Evolutionary conservation across 768 basidiomycete genomes (phyloP).

Genomic region (Boletus coccyginus): DNA sequence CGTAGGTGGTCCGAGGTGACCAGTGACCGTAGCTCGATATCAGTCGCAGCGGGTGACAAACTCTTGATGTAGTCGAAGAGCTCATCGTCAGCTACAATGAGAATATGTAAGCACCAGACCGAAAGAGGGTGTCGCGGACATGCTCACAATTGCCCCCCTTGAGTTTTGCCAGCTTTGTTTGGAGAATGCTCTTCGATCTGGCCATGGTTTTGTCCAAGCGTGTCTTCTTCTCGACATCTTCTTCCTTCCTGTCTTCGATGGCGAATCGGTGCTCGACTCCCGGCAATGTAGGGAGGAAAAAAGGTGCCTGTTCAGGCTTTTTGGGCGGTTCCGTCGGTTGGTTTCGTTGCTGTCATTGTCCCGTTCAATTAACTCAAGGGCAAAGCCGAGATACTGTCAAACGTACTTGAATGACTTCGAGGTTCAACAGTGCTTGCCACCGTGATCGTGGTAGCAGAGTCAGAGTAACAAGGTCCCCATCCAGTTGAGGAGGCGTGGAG

Average conservation of each 20-base stretch:
- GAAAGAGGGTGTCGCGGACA: not conserved
- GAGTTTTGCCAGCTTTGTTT: conserved; percentile 58
- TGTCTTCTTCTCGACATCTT: conserved; percentile 41
- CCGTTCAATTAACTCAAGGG: not conserved
- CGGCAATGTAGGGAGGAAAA: conserved; percentile 92
- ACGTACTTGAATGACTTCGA: conserved; percentile 87
- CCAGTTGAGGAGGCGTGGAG: conserved; percentile 84
- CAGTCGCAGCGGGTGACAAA: conserved; percentile 86
- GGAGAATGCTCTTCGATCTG: conserved; percentile 65
- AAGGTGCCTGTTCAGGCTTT: conserved; percentile 92
- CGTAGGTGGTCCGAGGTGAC: conserved; percentile 58
- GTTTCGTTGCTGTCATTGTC: conserved; percentile 73
- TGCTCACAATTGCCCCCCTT: conserved; percentile 67
- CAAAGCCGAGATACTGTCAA: not conserved
- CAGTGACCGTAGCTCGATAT: conserved; percentile 85
- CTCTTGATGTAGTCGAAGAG: conserved; percentile 86
- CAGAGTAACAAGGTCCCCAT: conserved; percentile 88
- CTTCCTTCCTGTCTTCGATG: conserved; percentile 40
- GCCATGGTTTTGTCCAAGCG: conserved; percentile 52
- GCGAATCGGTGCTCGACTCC: conserved; percentile 86
- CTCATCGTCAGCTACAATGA: conserved; percentile 54
- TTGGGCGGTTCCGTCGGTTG: conserved; percentile 96
- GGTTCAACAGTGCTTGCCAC: conserved; percentile 96
- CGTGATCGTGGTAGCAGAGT: conserved; percentile 87
- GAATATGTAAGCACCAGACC: conserved; percentile 3